Evolutionary conservation across 2,329 filamentous ascomycete species (phyloP).

Genomic region (Trichoderma sp.): DNA sequence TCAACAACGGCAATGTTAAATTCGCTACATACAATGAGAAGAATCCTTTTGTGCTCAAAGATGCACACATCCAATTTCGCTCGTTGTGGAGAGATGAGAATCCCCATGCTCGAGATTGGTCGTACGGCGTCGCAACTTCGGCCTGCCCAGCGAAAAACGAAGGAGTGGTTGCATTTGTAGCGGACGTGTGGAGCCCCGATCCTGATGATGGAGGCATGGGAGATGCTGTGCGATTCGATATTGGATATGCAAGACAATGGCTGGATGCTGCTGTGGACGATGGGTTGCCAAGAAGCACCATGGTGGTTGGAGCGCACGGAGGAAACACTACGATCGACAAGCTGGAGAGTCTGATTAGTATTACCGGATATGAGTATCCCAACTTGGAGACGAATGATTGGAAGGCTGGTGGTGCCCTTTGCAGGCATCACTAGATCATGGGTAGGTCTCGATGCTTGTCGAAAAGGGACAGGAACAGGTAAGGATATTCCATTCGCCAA

Average conservation of each 20-base stretch:
- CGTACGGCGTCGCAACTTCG: not conserved
- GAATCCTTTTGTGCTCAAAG: not conserved
- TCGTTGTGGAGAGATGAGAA: not conserved
- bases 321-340: not conserved
- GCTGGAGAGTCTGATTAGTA: not conserved
- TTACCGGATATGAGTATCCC: not conserved
- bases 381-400: not conserved
- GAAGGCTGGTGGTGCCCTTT: not conserved
- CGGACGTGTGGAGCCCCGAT: not conserved
- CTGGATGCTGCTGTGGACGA: constrained; percentile 31
- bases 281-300: not conserved
- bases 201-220: not conserved
- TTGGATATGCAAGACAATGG: constrained; percentile 22
- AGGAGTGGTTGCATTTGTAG: not conserved
- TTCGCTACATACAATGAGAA: not conserved
- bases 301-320: not conserved
- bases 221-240: not conserved
- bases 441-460: not conserved
- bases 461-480: not conserved
- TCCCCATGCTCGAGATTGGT: not conserved
- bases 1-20: not conserved
- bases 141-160: not conserved
- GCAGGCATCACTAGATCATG: not conserved
- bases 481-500: not conserved
- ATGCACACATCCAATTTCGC: not conserved